Evolutionary conservation across 2,329 filamentous ascomycete species (phyloP), one percentile per base, ranked within the genome.

Genomic region (Bimuria novae-zelandiae): DNA sequence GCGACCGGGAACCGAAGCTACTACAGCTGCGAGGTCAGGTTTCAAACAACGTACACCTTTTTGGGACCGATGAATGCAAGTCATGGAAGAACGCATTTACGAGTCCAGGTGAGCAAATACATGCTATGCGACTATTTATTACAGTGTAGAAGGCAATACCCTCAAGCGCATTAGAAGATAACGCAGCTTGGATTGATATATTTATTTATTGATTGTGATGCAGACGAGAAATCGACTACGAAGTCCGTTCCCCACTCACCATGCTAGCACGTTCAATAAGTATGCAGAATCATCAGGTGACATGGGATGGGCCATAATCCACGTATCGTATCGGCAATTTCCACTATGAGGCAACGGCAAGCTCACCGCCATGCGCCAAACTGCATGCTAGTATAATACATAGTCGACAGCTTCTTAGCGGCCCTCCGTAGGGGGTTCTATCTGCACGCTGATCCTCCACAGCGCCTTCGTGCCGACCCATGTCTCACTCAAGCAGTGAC

Each of bases 401-500:
- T 46, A 39, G 21, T 37, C 44, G 32, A 37, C 44, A 47, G 33
- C 44, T 30, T 17, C 33, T 37, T 36, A 39, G 44, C 33, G 56
- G 55, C 61, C 55, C 51, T 54, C 32, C 19, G 41, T 27, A 46
- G 39, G 54, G 32, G 46, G 17, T 16, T 47, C 36, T 41, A n/a
- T 35, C 36, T 33, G 37, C 46, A 49, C 14, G 46, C 44, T 30
- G 25, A 42, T 51, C 48, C 40, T 39, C 52, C 16, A 35, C 2
- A 44, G 37, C 25, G 22, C 25, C 33, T 35, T 23, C 40, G 35
- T 29, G 17, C 41, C 16, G 12, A n/a, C 19, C 40, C 17, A 39
- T 21, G 29, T 43, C 48, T 63, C 86, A 99, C 83, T 99, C 94
- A 65, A 99, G 81, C 82, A 95, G 81, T 55, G 91, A 96, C 45